Evolutionary conservation across 1,284 basidiomycete genomes (phyloP), one percentile per base, ranked within the genome.

Genomic region (Ganoderma leucocontextum): DNA sequence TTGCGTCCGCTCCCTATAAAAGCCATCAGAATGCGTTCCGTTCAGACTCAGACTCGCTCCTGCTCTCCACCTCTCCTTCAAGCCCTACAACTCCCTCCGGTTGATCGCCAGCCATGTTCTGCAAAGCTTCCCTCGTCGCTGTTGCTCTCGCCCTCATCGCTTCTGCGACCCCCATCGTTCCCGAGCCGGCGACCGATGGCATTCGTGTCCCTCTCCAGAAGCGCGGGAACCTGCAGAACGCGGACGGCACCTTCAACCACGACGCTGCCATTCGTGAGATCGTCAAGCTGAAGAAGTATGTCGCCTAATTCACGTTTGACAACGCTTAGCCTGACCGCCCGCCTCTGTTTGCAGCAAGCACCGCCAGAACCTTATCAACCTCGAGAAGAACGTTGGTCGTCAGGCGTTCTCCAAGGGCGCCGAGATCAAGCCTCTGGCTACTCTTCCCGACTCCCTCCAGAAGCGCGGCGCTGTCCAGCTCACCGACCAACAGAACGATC

Each of bases 1-100:
- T 49, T 49, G 47, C 22, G 9, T 12, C 22, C 22, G n/a, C 9
- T 22, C n/a, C n/a, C n/a, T 49, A 49, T 49, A 49, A 49, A 22
- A 22, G 47, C n/a, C 47, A 10, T 49, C 47, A 12, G 8, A 22
- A 49, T 25, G 47, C 10, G 22, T 49, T 49, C 47, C 47, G 7
- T 49, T 25, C 47, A 49, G 47, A 49, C 5, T n/a, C 47, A 49
- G 47, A 3, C 47, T 49, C 47, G 47, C n/a, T 49, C 47, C 47
- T 22, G 9, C 81, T 79, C 73, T 84, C 80, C 73, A 67, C 74
- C 47, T 75, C 84, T 60, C 85, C 85, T 2, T 87, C 85, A 66
- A 65, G 80, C 68, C 60, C 75, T 5, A 72, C 78, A 35, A 81
- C 81, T 0, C 64, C 73, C 7, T n/a, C 22, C 47, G 47, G 47